Evolutionary conservation across 2,329 filamentous ascomycete genomes (phyloP), one percentile per base, ranked within the genome.

Genomic region (Colletotrichum godetiae): DNA sequence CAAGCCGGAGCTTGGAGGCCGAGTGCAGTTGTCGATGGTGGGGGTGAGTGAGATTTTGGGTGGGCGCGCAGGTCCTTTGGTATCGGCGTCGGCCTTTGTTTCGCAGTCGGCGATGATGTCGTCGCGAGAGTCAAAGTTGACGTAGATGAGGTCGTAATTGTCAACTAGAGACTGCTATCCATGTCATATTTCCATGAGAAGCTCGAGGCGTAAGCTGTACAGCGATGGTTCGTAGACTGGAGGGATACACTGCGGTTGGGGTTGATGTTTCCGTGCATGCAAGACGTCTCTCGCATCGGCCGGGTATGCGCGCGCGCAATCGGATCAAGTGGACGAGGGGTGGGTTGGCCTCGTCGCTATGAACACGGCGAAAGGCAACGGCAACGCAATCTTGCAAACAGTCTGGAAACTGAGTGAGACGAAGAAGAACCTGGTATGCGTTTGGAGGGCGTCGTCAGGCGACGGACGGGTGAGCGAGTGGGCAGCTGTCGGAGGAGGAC

Each of bases 21-120:
- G 37, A 73, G 53, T 57, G 67, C 72, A 64, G 68, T 66, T 62
- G 69, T 56, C 65, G 76, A 78, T 77, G 75, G 75, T 77, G 75
- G 66, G 74, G 42, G 19, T 49, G 42, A 66, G 66, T 59, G 69
- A 61, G 66, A 55, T 68, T 68, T 61, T 24, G 58, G 55, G 29
- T 13, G 42, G 24, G 60, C 35, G 49, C 29, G 29, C 67, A 24
- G 53, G 33, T n/a, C 42, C 19, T 68, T 59, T 24, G 37, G 37
- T 53, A 19, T 29, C 5, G 52, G 13, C 27, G 52, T 63, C 31
- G 57, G 31, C 29, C 27, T 19, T 35, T 35, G 29, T 35, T 12
- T 33, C 53, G 53, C 37, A 12, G 42, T 65, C 31, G 61, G 62
- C 33, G 66, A 59, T 37, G 66, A 31, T 53, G 53, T 56, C 27